Evolutionary conservation across 306 rosid species (phyloP).

Genomic region (Cicer bijugum): DNA sequence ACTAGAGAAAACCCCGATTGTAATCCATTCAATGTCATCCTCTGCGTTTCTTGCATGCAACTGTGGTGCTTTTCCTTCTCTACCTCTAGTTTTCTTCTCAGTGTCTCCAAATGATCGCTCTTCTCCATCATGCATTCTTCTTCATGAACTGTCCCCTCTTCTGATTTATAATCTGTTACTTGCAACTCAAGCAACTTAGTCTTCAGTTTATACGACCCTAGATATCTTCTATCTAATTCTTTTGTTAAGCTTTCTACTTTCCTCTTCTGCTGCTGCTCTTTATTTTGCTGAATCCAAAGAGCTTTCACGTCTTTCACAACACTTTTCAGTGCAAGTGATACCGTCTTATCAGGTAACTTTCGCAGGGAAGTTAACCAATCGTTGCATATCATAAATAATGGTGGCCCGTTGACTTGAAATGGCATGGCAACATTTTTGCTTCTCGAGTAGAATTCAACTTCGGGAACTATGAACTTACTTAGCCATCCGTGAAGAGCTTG

Average conservation of each 20-base stretch:
- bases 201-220: constrained; percentile 60
- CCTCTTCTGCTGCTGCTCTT: constrained; percentile 87
- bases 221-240: constrained; percentile 61
- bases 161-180: constrained; percentile 51
- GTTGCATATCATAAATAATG: constrained; percentile 73
- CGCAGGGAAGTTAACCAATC: constrained; percentile 75
- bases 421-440: constrained; percentile 56
- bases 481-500: constrained; percentile 92
- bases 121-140: constrained; percentile 62
- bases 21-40: constrained; percentile 73
- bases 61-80: constrained; percentile 82
- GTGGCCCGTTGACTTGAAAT: constrained; percentile 68
- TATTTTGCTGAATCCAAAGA: constrained; percentile 71
- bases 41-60: constrained; percentile 75
- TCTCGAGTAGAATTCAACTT: constrained; percentile 75
- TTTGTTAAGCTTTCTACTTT: constrained; percentile 72
- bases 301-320: constrained; percentile 70
- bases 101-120: constrained; percentile 68
- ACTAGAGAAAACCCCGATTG: constrained; percentile 79
- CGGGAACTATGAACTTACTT: constrained; percentile 74
- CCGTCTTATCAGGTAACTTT: constrained; percentile 70
- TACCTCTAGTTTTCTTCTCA: constrained; percentile 61
- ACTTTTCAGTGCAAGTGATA: constrained; percentile 64
- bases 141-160: constrained; percentile 47
- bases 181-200: constrained; percentile 64